These are phyloP conservation scores for Carnegiea gigantea DNA, from an alignment of 179 eudicot species.

Conservation along the genomic window DNA sequence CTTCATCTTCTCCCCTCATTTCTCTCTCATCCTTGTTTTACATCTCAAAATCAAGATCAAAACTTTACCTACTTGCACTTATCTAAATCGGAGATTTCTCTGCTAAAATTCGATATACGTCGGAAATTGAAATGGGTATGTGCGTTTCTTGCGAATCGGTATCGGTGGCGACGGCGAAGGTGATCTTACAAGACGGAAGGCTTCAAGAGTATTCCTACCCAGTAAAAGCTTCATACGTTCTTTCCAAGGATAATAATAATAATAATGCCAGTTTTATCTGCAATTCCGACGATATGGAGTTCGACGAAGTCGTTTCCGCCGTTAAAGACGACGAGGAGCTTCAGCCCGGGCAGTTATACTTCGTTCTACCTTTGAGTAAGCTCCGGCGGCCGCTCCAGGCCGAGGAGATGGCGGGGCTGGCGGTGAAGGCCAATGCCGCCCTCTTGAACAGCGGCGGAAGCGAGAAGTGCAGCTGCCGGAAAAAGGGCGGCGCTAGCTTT, in stretches of 20 bases:
- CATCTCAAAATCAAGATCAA: not conserved
- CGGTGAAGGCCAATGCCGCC: constrained; percentile 82
- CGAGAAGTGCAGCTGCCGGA: constrained; percentile 20
- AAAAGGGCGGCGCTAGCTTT: constrained; percentile 1
- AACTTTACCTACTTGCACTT: not conserved
- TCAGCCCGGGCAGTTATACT: constrained; percentile 71
- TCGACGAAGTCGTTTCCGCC: constrained; percentile 18
- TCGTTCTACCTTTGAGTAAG: constrained; percentile 54
- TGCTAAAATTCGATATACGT: not conserved
- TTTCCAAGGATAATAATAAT: constrained; percentile 29
- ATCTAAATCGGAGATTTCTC: not conserved
- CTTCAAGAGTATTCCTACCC: constrained; percentile 59
- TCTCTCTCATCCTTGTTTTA: not conserved
- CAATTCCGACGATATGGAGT: constrained; percentile 62
- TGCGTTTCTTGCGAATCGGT: constrained; percentile 56
- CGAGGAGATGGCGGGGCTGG: constrained; percentile 88
- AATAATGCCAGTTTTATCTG: constrained; percentile 51
- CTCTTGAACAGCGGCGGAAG: constrained; percentile 34
- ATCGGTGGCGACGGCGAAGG: constrained; percentile 45
- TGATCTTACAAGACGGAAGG: constrained; percentile 50
- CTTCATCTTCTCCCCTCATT: not conserved
- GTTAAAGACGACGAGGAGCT: constrained; percentile 59
- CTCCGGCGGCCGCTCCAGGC: constrained; percentile 46
- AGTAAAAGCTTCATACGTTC: constrained; percentile 44
- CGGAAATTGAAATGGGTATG: constrained; percentile 34